Percentiles rank a stretch among this genome's conserved stretches.
Evolutionary conservation across 2,329 filamentous ascomycete genomes (phyloP).

Genomic region (Bipolaris bicolor): DNA sequence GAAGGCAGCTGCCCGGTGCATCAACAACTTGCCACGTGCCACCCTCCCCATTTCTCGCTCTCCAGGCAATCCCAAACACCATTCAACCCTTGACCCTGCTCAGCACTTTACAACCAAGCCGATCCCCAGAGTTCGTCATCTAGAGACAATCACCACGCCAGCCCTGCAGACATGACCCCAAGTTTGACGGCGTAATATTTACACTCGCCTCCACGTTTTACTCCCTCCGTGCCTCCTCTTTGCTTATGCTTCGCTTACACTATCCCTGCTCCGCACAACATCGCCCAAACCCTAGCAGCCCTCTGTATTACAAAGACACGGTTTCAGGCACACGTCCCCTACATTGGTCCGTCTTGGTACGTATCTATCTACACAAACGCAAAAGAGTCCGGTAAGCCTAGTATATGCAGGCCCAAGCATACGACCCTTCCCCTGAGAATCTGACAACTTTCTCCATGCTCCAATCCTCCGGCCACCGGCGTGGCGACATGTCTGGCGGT

Average conservation of each 20-base stretch:
- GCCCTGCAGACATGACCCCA: background rate
- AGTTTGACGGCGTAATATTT: background rate
- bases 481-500: background rate
- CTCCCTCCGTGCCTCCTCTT: background rate
- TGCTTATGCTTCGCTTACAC: background rate
- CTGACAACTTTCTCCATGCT: background rate
- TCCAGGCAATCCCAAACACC: background rate
- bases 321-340: background rate
- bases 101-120: background rate
- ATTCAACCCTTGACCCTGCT: background rate
- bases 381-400: no score
- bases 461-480: background rate
- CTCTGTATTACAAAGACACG: background rate
- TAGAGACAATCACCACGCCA: background rate
- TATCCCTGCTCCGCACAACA: background rate
- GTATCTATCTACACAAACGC: no score
- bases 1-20: background rate
- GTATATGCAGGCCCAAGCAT: no score
- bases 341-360: background rate
- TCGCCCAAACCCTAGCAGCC: background rate
- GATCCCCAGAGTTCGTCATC: background rate
- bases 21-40: background rate
- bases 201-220: no score
- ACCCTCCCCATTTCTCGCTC: background rate
- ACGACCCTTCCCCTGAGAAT: no score